Conservation (phyloP, 148 eudicot genomes). For the Rhododendron griersonianum region DNA sequence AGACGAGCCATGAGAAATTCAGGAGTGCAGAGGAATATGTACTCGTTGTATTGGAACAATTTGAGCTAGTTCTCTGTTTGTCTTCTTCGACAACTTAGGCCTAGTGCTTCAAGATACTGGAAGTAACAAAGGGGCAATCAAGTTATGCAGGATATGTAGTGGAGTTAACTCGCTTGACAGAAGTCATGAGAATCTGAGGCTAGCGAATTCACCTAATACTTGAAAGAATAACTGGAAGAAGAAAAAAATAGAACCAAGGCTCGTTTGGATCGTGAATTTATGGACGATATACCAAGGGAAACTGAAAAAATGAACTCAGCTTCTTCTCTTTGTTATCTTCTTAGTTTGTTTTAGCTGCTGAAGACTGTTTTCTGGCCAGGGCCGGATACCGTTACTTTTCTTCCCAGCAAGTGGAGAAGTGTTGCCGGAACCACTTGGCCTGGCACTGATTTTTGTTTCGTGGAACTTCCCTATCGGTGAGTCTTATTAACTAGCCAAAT, state of each 20-base stretch:
- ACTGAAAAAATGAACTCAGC: background rate
- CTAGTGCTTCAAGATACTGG: background rate
- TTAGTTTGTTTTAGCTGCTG: background rate
- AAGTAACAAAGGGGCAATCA: background rate
- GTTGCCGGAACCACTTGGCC: constrained; percentile 25
- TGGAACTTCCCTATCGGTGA: constrained; percentile 30
- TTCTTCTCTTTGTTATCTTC: background rate
- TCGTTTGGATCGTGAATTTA: background rate
- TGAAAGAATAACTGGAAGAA: background rate
- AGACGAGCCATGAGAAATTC: background rate
- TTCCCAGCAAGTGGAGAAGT: constrained; percentile 22
- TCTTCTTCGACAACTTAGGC: background rate
- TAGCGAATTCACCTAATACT: background rate
- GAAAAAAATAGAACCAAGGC: background rate
- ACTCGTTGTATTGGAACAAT: background rate
- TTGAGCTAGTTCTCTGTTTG: background rate
- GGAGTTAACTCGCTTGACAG: background rate
- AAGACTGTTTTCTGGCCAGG: constrained; percentile 7
- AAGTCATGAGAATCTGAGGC: background rate
- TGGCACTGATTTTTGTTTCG: constrained; percentile 17
- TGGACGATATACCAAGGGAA: background rate
- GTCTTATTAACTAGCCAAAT: background rate
- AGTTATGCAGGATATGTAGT: background rate
- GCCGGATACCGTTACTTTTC: constrained; percentile 18
- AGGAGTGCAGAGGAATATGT: background rate